phyloP scores from a whole-genome alignment of 2,329 filamentous ascomycete genomes.

The Pseudopithomyces chartarum region DNA sequence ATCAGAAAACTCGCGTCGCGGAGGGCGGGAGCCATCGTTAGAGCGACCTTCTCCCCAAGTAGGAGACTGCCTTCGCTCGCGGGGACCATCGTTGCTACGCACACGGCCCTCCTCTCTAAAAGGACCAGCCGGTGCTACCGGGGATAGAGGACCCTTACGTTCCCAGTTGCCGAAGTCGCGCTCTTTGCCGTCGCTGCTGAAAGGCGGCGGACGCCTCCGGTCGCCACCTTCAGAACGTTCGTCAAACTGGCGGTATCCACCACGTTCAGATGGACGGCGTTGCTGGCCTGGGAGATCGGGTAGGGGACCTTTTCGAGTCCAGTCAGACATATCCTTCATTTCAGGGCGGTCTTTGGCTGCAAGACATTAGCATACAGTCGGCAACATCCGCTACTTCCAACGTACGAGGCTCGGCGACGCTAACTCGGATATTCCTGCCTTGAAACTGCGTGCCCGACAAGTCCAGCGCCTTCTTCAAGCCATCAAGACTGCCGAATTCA shows the following conservation, averaged over 20 bases:
- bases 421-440: conserved; percentile 88
- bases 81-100: conserved; percentile 56
- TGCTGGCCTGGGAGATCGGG: conserved; percentile 70
- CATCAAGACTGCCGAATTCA: conserved; percentile 86
- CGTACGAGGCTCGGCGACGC: conserved; percentile 97
- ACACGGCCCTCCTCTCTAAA: conserved; percentile 63
- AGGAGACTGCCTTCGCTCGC: conserved; percentile 62
- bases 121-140: conserved; percentile 56
- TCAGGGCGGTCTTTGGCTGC: conserved; percentile 87
- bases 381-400: conserved; percentile 24
- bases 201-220: conserved; percentile 67
- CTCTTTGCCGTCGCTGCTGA: conserved; percentile 72
- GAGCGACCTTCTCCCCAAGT: conserved; percentile 74
- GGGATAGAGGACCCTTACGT: conserved; percentile 87
- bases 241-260: conserved; percentile 55
- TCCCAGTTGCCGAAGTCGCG: conserved; percentile 92
- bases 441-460: conserved; percentile 83
- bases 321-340: conserved; percentile 81
- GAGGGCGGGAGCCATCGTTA: conserved; percentile 78
- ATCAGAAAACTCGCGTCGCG: conserved; percentile 75
- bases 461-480: conserved; percentile 86
- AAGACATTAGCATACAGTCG: conserved; percentile 24
- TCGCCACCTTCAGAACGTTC: conserved; percentile 59
- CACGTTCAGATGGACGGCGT: conserved; percentile 58
- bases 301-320: conserved; percentile 91